These are phyloP conservation scores for Coemansia sp. DNA, from an alignment of 192 early-diverging fungal genomes.

Conservation along the genomic window DNA sequence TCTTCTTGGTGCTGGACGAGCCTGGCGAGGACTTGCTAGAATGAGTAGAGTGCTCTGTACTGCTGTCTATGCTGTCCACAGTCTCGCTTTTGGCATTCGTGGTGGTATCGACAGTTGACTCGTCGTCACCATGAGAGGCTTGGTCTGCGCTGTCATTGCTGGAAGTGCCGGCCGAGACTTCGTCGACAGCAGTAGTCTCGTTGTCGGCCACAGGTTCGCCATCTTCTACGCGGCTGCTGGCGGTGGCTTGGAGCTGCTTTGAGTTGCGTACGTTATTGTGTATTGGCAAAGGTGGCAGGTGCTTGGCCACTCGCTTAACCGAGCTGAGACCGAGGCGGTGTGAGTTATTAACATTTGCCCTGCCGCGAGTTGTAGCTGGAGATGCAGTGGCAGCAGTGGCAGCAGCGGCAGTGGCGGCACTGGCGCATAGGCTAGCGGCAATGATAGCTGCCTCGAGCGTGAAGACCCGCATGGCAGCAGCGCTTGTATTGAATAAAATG, in stretches of 20 bases:
- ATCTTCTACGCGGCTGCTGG: neutral
- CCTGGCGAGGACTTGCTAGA: neutral
- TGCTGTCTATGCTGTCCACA: neutral
- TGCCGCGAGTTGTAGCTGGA: neutral
- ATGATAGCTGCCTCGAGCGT: conserved; percentile 1
- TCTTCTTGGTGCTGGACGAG: neutral
- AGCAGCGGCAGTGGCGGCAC: no score
- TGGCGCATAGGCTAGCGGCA: conserved; percentile 1
- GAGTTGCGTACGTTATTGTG: conserved; percentile 13
- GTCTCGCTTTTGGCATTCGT: neutral
- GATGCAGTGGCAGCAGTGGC: no score
- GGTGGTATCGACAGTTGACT: neutral
- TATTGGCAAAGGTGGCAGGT: neutral
- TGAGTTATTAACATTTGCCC: neutral
- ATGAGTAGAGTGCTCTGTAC: neutral
- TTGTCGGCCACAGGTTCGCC: neutral
- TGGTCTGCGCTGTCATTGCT: neutral
- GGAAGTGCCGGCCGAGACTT: conserved; percentile 9
- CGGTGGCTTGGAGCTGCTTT: conserved; percentile 37
- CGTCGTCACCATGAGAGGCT: neutral
- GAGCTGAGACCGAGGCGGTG: neutral
- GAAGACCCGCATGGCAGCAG: neutral
- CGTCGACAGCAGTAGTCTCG: conserved; percentile 14
- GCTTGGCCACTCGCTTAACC: neutral
- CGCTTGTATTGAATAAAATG: neutral